Evolutionary conservation across 176 grass and related monocot species (phyloP).

Genomic region (Ensete glaucum): DNA sequence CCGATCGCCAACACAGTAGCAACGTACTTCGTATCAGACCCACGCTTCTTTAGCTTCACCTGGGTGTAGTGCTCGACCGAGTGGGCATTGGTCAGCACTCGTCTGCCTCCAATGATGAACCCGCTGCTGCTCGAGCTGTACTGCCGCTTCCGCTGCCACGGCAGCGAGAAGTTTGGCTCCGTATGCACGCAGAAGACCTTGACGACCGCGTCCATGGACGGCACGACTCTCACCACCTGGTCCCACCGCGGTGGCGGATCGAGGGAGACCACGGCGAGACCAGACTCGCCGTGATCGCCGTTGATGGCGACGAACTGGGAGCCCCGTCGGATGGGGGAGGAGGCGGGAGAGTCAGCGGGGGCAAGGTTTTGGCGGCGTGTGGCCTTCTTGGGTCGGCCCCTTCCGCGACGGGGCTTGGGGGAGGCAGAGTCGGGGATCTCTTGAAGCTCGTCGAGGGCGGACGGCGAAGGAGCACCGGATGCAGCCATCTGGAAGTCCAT

Average conservation of each 20-base stretch:
- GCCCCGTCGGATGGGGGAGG: conserved; percentile 1
- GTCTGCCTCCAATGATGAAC: conserved; percentile 54
- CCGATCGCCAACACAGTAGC: conserved; percentile 88
- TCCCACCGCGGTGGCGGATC: conserved; percentile 53
- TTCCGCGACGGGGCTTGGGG: conserved; percentile 14
- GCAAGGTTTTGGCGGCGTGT: not conserved
- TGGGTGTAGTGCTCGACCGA: conserved; percentile 93
- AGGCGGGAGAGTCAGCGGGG: not conserved
- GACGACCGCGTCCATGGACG: conserved; percentile 90
- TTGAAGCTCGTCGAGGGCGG: conserved; percentile 24
- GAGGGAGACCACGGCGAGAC: conserved; percentile 16
- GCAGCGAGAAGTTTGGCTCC: conserved; percentile 94
- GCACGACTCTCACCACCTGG: conserved; percentile 63
- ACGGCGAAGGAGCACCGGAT: conserved; percentile 12
- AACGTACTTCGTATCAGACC: conserved; percentile 85
- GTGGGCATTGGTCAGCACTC: conserved; percentile 91
- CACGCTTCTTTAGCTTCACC: conserved; percentile 95
- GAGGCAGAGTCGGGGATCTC: conserved; percentile 8
- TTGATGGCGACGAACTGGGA: conserved; percentile 11
- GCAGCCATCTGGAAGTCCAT: conserved; percentile 21
- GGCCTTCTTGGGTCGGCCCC: conserved; percentile 8
- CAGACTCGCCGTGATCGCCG: conserved; percentile 3
- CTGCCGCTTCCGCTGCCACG: conserved; percentile 92
- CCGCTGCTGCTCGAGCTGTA: conserved; percentile 94
- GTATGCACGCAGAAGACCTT: conserved; percentile 98